phyloP scores from a whole-genome alignment of 2,329 filamentous ascomycete species.

The Onygena corvina region DNA sequence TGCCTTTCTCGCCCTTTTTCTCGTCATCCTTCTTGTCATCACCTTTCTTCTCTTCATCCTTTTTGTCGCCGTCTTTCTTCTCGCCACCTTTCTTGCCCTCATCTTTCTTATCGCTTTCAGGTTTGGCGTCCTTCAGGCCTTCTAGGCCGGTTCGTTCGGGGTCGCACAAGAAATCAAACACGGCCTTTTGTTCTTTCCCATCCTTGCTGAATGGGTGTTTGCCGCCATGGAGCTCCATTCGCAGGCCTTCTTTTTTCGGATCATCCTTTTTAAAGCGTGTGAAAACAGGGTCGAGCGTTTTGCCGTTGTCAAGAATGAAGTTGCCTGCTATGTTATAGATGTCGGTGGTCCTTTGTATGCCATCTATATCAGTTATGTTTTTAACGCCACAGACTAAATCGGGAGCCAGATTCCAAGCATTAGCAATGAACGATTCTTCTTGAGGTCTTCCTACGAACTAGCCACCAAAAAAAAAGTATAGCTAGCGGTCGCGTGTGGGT shows the following conservation, averaged over 20 bases:
- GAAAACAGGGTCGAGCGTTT: constrained; percentile 44
- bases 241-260: constrained; percentile 60
- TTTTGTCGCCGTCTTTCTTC: constrained; percentile 21
- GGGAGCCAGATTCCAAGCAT: not conserved
- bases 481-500: not conserved
- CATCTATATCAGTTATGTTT: constrained; percentile 15
- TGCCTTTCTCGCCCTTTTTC: constrained; percentile 26
- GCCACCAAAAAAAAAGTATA: not conserved
- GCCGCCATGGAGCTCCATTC: constrained; percentile 51
- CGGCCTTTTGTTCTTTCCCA: constrained; percentile 50
- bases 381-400: constrained; percentile 17
- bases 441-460: not conserved
- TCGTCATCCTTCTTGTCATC: constrained; percentile 19
- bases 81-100: constrained; percentile 19
- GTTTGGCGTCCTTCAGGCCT: constrained; percentile 20
- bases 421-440: not conserved
- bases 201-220: constrained; percentile 27
- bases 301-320: constrained; percentile 16
- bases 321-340: constrained; percentile 24
- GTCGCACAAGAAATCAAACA: constrained; percentile 78
- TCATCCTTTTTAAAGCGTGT: constrained; percentile 49
- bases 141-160: constrained; percentile 59
- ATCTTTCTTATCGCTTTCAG: constrained; percentile 19
- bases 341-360: constrained; percentile 19
- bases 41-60: constrained; percentile 21